Evolutionary conservation across 208 protist species (phyloP).

Genomic region (Trichomonas tenax): DNA sequence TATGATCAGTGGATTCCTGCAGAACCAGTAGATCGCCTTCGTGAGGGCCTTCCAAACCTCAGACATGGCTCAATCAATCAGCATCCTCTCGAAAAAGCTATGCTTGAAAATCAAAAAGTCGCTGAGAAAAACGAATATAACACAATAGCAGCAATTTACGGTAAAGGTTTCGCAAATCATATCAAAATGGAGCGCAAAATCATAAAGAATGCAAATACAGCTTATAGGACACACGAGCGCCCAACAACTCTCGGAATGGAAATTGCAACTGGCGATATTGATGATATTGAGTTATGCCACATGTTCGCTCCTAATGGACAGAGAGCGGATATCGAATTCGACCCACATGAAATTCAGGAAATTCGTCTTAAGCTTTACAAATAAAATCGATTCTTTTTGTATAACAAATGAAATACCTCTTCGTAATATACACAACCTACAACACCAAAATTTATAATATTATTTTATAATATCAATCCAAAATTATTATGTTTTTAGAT

Average conservation of each 20-base stretch:
- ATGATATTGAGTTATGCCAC: neutral
- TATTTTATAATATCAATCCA: too few species aligned
- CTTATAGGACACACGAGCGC: neutral
- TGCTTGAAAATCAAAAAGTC: neutral
- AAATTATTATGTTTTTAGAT: too few species aligned
- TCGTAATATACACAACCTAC: too few species aligned
- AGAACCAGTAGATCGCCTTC: neutral
- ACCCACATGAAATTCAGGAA: neutral
- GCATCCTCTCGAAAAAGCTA: neutral
- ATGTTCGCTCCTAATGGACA: neutral
- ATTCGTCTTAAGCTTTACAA: too few species aligned
- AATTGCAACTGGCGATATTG: neutral
- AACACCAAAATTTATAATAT: too few species aligned
- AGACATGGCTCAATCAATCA: neutral
- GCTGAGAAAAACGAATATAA: neutral
- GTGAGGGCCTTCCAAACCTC: neutral
- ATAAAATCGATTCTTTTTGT: too few species aligned
- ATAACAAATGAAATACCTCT: too few species aligned
- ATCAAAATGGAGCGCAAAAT: neutral
- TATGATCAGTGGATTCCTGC: neutral
- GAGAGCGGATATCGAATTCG: neutral
- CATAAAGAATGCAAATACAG: neutral
- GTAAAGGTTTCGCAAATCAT: neutral
- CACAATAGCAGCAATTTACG: neutral
- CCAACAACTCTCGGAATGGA: neutral